These are phyloP conservation scores for Millerozyma miso DNA, from an alignment of 805 yeast genomes.

Conservation along the genomic window DNA sequence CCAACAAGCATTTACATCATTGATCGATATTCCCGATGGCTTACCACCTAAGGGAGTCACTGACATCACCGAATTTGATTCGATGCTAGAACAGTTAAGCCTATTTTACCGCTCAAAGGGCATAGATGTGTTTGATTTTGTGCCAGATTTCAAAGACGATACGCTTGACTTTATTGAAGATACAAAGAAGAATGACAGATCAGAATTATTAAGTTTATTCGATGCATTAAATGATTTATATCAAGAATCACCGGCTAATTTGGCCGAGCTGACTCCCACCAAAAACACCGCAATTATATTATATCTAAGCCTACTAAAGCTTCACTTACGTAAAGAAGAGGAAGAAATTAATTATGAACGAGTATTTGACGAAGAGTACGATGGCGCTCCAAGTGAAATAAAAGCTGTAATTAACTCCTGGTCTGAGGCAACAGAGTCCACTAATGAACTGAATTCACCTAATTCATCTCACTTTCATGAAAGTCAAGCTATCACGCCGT, in stretches of 20 bases:
- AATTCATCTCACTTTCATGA: background rate
- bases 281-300: background rate
- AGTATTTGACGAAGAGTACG: constrained; percentile 2
- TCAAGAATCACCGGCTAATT: background rate
- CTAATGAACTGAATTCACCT: background rate
- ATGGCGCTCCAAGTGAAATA: constrained; percentile 6
- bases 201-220: background rate
- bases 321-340: background rate
- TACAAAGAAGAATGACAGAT: constrained; percentile 6
- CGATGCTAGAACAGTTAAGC: constrained; percentile 33
- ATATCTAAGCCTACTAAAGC: background rate
- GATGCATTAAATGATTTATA: background rate
- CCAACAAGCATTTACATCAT: background rate
- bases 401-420: constrained; percentile 4
- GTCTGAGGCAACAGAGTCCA: background rate
- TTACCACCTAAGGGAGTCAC: constrained; percentile 19
- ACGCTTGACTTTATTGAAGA: background rate
- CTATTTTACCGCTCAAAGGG: constrained; percentile 22
- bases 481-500: constrained; percentile 1
- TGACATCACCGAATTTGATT: constrained; percentile 31
- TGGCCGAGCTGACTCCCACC: background rate
- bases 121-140: constrained; percentile 11
- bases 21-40: constrained; percentile 12
- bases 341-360: background rate
- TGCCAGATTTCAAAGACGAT: background rate